Conservation (phyloP, 495 filamentous ascomycete genomes). For the Bryoglossum gracile region DNA sequence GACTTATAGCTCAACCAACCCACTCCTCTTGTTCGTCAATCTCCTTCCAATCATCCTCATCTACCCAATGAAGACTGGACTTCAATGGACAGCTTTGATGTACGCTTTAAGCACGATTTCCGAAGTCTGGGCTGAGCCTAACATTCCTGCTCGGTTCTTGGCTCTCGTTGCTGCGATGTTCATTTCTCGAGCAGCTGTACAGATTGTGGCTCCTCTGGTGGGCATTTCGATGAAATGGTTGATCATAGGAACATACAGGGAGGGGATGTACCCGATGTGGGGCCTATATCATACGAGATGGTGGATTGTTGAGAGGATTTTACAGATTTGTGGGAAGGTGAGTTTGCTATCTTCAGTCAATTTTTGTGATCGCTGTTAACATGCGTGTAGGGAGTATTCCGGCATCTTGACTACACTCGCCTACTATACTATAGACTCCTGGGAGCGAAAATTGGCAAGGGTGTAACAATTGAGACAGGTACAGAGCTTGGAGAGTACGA, state of each 20-base stretch:
- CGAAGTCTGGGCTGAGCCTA: constrained; percentile 20
- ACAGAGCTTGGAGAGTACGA: constrained; percentile 38
- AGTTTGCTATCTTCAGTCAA: background rate
- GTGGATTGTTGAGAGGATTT: constrained; percentile 40
- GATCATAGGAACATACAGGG: constrained; percentile 35
- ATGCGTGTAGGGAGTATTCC: constrained; percentile 28
- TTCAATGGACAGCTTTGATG: constrained; percentile 35
- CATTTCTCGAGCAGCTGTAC: constrained; percentile 25
- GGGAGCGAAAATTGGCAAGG: constrained; percentile 36
- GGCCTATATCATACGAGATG: constrained; percentile 40
- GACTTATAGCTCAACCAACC: constrained; percentile 34
- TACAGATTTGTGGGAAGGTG: constrained; percentile 30
- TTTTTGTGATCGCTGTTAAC: background rate
- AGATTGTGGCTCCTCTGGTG: constrained; percentile 27
- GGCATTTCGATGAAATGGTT: constrained; percentile 38
- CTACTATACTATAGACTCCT: constrained; percentile 36
- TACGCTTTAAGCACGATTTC: constrained; percentile 27
- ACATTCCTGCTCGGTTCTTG: constrained; percentile 29
- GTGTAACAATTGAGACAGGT: constrained; percentile 29
- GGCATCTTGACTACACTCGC: constrained; percentile 26
- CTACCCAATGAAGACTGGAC: constrained; percentile 32
- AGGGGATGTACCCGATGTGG: constrained; percentile 43
- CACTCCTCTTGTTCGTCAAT: constrained; percentile 32
- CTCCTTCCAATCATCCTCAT: constrained; percentile 31
- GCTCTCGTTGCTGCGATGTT: constrained; percentile 29